These are phyloP conservation scores for Diospyros lotus DNA, from an alignment of 148 eudicot species.

Conservation along the genomic window DNA sequence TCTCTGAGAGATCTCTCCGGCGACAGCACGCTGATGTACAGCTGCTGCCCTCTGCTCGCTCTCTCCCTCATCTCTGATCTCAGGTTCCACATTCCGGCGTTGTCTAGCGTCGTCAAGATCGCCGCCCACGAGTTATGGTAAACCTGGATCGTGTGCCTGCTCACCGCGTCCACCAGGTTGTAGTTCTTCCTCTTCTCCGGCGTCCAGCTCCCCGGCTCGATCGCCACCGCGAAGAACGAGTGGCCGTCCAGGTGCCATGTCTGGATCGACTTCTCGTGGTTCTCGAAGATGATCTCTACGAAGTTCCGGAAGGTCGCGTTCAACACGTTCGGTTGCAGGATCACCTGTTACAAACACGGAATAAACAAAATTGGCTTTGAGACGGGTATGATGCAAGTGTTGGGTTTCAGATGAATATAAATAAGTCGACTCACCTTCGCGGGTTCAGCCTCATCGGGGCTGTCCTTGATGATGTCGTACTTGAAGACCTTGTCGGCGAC, in stretches of 20 bases:
- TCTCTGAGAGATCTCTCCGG: conserved; percentile 39
- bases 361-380: too few species aligned
- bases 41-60: conserved; percentile 39
- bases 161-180: conserved; percentile 48
- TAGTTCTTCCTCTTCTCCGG: conserved; percentile 59
- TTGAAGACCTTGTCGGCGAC: conserved; percentile 13
- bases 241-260: conserved; percentile 48
- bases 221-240: conserved; percentile 54
- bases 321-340: conserved; percentile 25
- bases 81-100: conserved; percentile 50
- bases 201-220: conserved; percentile 41
- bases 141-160: conserved; percentile 51
- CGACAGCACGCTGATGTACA: conserved; percentile 41
- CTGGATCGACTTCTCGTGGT: conserved; percentile 44
- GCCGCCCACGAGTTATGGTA: conserved; percentile 56
- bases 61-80: conserved; percentile 34
- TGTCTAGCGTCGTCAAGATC: conserved; percentile 40
- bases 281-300: conserved; percentile 50
- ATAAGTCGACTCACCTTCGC: too few species aligned
- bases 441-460: background rate
- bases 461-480: conserved; percentile 16
- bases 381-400: too few species aligned
- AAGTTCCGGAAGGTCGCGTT: conserved; percentile 33
- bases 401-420: too few species aligned
- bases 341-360: background rate